phyloP scores from a whole-genome alignment of 2,329 filamentous ascomycete species.

The Aplosporella prunicola region DNA sequence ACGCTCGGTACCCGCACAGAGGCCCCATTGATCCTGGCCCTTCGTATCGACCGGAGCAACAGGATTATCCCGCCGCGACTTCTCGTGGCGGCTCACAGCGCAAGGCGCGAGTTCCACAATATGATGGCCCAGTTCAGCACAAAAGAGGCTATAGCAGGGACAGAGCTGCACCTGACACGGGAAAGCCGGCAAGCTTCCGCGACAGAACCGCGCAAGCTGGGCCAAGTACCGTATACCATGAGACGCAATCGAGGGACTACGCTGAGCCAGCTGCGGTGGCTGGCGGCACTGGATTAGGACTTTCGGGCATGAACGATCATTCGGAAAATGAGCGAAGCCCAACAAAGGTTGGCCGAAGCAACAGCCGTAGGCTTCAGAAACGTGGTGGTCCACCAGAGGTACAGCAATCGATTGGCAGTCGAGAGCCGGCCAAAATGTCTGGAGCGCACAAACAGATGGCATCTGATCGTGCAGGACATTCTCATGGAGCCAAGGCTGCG shows the following conservation, averaged over 20 bases:
- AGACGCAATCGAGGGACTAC: neutral
- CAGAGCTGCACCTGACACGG: too few relatives aligned
- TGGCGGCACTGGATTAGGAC: constrained; percentile 22
- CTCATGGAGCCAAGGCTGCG: constrained; percentile 24
- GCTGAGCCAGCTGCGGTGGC: constrained; percentile 3
- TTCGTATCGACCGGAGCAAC: neutral
- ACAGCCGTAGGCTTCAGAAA: constrained; percentile 25
- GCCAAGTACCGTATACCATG: constrained; percentile 15
- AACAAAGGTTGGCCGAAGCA: constrained; percentile 23
- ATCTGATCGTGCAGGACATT: constrained; percentile 28
- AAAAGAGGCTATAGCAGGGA: too few relatives aligned
- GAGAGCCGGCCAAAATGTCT: constrained; percentile 8
- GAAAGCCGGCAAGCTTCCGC: constrained; percentile 21
- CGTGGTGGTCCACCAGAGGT: constrained; percentile 13
- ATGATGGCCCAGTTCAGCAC: constrained; percentile 13
- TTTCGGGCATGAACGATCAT: constrained; percentile 22
- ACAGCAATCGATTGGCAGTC: constrained; percentile 4
- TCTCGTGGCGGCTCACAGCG: neutral
- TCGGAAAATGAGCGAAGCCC: constrained; percentile 14
- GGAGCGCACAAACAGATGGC: constrained; percentile 31
- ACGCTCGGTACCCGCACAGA: constrained; percentile 7
- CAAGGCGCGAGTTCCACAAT: constrained; percentile 2
- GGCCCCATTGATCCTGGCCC: constrained; percentile 1
- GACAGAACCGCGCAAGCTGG: constrained; percentile 20
- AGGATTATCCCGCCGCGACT: neutral